phyloP scores from a whole-genome alignment of 176 grass and related monocot genomes.

The Tillandsia leiboldiana region DNA sequence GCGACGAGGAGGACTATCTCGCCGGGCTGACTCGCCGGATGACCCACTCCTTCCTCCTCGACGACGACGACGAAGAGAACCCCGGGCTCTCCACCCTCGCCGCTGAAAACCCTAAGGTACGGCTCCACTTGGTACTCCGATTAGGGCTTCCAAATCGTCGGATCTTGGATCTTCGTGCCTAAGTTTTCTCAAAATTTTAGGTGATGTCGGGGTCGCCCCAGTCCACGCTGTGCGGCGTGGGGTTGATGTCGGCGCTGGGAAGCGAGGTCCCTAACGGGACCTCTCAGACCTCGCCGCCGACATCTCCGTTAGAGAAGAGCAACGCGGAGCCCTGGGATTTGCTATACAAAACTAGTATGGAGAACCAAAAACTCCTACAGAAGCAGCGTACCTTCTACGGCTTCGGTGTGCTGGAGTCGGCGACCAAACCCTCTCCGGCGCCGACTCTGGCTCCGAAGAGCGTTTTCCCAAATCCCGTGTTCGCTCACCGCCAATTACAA shows the following conservation, averaged over 20 bases:
- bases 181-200: background rate
- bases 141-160: background rate
- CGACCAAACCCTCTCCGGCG: background rate
- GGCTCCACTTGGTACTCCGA: background rate
- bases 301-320: background rate
- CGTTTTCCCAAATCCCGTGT: background rate
- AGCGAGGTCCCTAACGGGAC: constrained; percentile 8
- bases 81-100: background rate
- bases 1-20: constrained; percentile 45
- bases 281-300: constrained; percentile 6
- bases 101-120: background rate
- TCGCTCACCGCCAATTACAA: constrained; percentile 3
- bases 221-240: constrained; percentile 16
- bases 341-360: constrained; percentile 13
- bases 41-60: constrained; percentile 23
- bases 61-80: constrained; percentile 15
- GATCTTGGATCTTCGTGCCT: background rate
- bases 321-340: constrained; percentile 1
- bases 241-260: constrained; percentile 3
- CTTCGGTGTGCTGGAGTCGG: background rate
- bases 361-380: background rate
- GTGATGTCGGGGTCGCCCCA: constrained; percentile 21
- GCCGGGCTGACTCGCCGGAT: constrained; percentile 17
- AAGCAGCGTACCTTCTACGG: background rate
- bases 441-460: background rate